Base-by-base conservation (phyloP, 768 basidiomycete genomes). In the Omphalotus guepiniiformis region DNA sequence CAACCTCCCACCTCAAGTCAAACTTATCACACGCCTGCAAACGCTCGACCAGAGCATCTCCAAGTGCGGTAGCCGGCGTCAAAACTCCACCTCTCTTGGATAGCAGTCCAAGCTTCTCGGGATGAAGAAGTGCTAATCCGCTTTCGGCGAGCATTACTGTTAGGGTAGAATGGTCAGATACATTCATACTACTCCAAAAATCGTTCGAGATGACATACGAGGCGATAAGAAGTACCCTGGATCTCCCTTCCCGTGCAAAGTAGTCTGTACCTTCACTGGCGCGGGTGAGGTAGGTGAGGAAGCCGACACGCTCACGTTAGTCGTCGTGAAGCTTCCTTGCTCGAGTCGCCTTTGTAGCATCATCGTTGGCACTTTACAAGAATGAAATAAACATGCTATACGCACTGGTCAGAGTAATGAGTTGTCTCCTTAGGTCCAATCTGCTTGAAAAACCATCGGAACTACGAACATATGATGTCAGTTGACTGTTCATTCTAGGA, bases 1-100 rank as follows among this genome's bases (percentile, higher is more conserved):
- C 34, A 3, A 47, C 38, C 46, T 39, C 46, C 16, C 23, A 27
- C 23, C 12, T 9, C 11, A 47, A 22, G 13, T 47, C 37, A 30
- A 47, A 47, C 27, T 38, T 38, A 23, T 22, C 26, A 39, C 8
- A 39, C 26, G 38, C 46, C 18, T 29, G 35, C 52, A 96, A 61
- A 16, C 93, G 73, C 53, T 78, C 74, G 28, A 93, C 68, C 29
- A 94, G 63, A 6, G 80, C 78, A 50, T 88, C 80, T 13, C 93
- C 93, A 48, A 95, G 75, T 1, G 88, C 93, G 3, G 79, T 81
- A 64, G 85, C 79, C 0, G 93, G 85, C 2, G 94, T 97, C 40
- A 96, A 69, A 2, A 93, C 65, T 1, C 94, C 93, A 11, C 93
- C 93, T 38, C 71, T 63, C 40, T 68, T 70, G 3, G 77, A 83